phyloP scores from a whole-genome alignment of 345 rosid genomes.

The Syzygium oleosum region DNA sequence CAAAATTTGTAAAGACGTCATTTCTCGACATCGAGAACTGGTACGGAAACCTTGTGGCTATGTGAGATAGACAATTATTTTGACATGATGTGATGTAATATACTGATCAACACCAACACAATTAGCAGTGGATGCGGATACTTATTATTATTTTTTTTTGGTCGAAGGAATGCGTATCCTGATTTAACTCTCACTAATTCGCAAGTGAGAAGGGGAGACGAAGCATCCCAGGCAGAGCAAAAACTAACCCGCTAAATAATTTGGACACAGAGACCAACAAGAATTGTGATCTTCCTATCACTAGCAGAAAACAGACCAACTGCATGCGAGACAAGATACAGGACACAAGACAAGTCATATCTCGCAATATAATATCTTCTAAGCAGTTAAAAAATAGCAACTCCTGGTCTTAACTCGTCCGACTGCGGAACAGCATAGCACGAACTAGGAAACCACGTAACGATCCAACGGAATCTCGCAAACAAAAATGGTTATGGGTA shows the following conservation, averaged over 20 bases:
- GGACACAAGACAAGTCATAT: not conserved
- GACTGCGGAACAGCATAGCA: not conserved
- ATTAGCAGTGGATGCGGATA: not conserved
- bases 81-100: not conserved
- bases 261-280: not conserved
- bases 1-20: not conserved
- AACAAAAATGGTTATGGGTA: not conserved
- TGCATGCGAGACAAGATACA: not conserved
- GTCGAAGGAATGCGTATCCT: not conserved
- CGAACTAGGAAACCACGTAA: not conserved
- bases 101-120: not conserved
- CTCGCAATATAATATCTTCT: not conserved
- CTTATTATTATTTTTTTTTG: not conserved
- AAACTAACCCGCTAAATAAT: not conserved
- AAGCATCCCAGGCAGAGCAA: not conserved
- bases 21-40: not conserved
- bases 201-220: not conserved
- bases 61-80: not conserved
- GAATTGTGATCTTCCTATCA: not conserved
- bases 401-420: not conserved
- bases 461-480: not conserved
- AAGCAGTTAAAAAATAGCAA: not conserved
- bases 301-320: not conserved
- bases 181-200: not conserved
- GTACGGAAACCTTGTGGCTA: not conserved